Percentiles rank a stretch among this genome's conserved stretches.
Conservation (phyloP, 2,329 filamentous ascomycete genomes). For the Claviceps sp. region DNA sequence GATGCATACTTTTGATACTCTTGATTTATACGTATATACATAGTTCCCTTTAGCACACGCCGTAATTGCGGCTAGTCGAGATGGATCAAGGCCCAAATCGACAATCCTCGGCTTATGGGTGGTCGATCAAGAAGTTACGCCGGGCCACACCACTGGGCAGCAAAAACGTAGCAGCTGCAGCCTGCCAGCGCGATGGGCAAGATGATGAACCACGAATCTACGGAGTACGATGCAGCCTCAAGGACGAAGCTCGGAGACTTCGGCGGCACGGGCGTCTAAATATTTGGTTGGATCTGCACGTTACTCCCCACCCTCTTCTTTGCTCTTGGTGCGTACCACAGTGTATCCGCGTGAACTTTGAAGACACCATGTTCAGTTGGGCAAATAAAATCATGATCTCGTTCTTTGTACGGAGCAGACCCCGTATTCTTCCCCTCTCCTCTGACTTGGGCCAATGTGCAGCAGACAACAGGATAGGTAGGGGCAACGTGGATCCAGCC, state of each 20-base stretch:
- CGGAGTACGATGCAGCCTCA: background rate
- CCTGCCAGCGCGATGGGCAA: background rate
- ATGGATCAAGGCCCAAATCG: too few species aligned
- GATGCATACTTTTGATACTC: too few species aligned
- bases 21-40: background rate
- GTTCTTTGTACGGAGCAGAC: background rate
- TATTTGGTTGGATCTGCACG: background rate
- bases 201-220: background rate
- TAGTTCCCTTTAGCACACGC: background rate
- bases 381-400: background rate
- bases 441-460: background rate
- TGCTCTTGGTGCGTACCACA: background rate
- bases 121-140: background rate
- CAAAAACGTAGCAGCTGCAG: background rate
- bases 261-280: conserved; percentile 1
- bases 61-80: background rate
- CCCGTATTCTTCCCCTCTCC: background rate
- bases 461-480: background rate
- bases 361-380: background rate
- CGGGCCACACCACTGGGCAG: background rate
- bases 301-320: background rate
- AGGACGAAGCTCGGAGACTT: background rate
- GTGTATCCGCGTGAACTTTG: background rate
- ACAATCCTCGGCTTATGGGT: background rate
- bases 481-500: background rate